phyloP scores from a whole-genome alignment of 1,284 basidiomycete species.

The Sphaerobolus stellatus region DNA sequence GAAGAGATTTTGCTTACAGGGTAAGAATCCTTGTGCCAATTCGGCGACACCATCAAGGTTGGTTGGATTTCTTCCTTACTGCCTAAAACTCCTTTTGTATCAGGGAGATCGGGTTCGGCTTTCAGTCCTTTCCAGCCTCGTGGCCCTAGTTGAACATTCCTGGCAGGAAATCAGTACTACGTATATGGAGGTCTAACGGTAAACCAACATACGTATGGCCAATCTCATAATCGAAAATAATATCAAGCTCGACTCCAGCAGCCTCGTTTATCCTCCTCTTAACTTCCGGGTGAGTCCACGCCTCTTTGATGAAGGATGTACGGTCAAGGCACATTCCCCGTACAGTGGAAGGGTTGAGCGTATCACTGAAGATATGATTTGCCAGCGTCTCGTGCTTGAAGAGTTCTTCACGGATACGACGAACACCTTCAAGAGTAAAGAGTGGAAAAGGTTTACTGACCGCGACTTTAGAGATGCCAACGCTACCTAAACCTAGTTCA shows the following conservation, averaged over 20 bases:
- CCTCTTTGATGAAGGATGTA: conserved; percentile 6
- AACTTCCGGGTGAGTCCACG: conserved; percentile 13
- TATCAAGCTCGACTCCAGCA: conserved; percentile 6
- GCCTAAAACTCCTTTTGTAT: conserved; percentile 5
- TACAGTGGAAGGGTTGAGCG: conserved; percentile 4
- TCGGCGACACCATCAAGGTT: conserved; percentile 9
- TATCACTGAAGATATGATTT: conserved; percentile 13
- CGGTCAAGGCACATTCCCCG: conserved; percentile 10
- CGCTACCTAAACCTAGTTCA: conserved; percentile 10
- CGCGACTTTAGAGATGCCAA: background rate
- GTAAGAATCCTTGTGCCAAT: conserved; percentile 16
- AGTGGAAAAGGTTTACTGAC: conserved; percentile 12
- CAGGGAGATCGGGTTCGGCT: conserved; percentile 13
- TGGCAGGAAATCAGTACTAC: too few species aligned
- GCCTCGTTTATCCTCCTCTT: conserved; percentile 7
- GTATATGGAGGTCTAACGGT: background rate
- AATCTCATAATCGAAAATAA: conserved; percentile 12
- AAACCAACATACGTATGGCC: conserved; percentile 10
- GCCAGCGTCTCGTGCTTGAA: conserved; percentile 8
- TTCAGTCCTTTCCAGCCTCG: conserved; percentile 14
- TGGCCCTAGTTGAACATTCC: conserved; percentile 14
- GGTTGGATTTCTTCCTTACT: conserved; percentile 10
- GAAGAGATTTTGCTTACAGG: conserved; percentile 5
- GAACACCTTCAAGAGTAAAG: conserved; percentile 11
- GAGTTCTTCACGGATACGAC: conserved; percentile 12